A percentile compares a stretch with the other conserved stretches of the same genome.
phyloP scores from a whole-genome alignment of 371 early-diverging fungal genomes.

The Fennellomyces sp. region DNA sequence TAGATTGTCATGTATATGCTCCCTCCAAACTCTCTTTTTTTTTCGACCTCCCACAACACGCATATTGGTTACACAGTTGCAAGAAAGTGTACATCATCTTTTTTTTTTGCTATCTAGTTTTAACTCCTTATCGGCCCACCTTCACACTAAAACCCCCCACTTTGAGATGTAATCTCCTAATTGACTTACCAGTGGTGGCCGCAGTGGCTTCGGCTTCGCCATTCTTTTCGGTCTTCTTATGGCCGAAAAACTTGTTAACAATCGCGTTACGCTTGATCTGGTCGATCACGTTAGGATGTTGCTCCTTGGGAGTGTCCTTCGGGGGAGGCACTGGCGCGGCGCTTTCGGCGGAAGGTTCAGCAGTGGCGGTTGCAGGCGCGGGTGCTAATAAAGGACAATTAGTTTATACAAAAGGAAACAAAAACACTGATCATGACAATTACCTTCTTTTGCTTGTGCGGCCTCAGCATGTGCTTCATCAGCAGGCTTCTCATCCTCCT shows the following conservation, averaged over 20 bases:
- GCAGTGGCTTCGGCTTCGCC: neutral
- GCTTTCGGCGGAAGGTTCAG: neutral
- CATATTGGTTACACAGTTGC: neutral
- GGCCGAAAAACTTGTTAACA: neutral
- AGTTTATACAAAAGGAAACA: neutral
- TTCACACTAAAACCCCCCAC: too few species aligned
- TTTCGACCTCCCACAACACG: neutral
- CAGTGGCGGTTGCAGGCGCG: neutral
- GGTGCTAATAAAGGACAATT: too few species aligned
- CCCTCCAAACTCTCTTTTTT: too few species aligned
- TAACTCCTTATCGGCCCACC: neutral
- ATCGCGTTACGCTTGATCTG: neutral
- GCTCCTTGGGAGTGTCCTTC: neutral
- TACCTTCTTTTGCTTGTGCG: neutral
- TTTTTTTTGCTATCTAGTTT: too few species aligned
- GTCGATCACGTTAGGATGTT: conserved; percentile 1
- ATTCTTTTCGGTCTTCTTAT: too few species aligned
- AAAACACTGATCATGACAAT: neutral
- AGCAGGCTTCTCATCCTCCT: neutral
- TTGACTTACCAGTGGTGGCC: neutral
- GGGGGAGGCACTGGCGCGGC: neutral
- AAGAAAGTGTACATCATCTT: too few species aligned
- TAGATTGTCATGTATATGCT: neutral
- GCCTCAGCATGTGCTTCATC: neutral
- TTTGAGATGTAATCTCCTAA: too few species aligned